A percentile compares a stretch with the other conserved stretches of the same genome.
Conservation (phyloP, 768 basidiomycete species). For the Mycena leptocephala region DNA sequence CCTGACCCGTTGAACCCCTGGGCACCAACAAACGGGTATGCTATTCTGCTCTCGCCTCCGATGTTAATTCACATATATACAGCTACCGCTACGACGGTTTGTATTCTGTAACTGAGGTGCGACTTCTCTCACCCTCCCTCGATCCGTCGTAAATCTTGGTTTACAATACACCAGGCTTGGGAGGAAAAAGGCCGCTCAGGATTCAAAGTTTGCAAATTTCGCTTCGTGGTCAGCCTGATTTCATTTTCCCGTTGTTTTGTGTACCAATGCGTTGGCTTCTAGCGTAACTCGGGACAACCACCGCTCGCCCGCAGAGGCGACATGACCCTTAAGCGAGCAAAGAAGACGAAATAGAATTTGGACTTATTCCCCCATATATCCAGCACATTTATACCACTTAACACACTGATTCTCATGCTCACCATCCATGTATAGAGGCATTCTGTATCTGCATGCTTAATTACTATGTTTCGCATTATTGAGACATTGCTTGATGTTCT, state of each 20-base stretch:
- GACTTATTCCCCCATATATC: neutral
- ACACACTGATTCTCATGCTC: neutral
- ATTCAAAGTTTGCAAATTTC: constrained; percentile 25
- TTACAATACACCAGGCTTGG: neutral
- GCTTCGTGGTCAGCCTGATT: neutral
- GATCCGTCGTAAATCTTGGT: neutral
- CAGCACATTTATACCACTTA: neutral
- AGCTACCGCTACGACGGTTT: constrained; percentile 23
- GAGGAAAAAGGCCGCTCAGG: constrained; percentile 10
- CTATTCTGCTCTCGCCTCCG: neutral
- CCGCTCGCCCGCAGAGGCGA: neutral
- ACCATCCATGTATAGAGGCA: too few species aligned
- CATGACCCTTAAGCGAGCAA: neutral
- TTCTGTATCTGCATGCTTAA: too few species aligned
- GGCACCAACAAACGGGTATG: constrained; percentile 1
- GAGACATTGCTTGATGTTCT: too few species aligned
- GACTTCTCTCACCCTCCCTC: neutral
- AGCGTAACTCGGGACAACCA: neutral
- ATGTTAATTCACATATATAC: neutral
- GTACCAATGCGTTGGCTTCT: neutral
- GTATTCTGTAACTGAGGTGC: constrained; percentile 3
- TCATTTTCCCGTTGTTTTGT: neutral
- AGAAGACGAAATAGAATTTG: neutral
- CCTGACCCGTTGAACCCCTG: neutral
- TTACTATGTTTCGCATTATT: too few species aligned